Evolutionary conservation across 129 eudicot genomes (phyloP), one percentile per base, ranked within the genome.

Genomic region (Flaveria ramosissima): DNA sequence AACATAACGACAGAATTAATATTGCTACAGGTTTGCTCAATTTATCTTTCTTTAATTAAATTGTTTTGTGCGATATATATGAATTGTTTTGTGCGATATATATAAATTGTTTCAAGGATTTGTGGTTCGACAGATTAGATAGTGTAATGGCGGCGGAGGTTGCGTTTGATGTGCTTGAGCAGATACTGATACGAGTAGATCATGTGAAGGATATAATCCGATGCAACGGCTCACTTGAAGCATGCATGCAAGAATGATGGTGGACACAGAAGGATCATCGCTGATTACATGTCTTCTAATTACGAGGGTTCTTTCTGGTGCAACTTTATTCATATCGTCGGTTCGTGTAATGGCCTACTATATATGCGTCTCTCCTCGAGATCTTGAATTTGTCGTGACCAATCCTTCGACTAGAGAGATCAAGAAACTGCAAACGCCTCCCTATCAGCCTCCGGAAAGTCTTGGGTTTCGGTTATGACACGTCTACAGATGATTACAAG

Each of bases 331-430:
- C 56, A 50, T 16, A n/a, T n/a, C 6, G 21, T 56, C 10, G 63
- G 63, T 56, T 56, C 63, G 9, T 56, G 27, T 56, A 20, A 56
- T 56, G 63, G 63, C 63, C 63, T 56, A 1, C 32, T 56, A 56
- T 56, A 32, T 56, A 56, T 56, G 63, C 1, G 15, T 56, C 63
- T 56, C 63, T 56, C 27, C 14, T 56, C 9, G 15, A 20, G 63
- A 56, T 10, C 30, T 9, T 56, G 63, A 56, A 56, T 12, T 56
- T 56, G 30, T 1, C 10, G 63, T 56, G 3, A 21, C 15, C 30
- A 56, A 56, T 17, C 63, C 63, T 20, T 56, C 14, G 26, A 56
- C 63, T 8, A 20, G 63, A 56, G 63, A 56, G 30, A 56, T 2
- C 27, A 56, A 21, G 30, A 56, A 19, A 56, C 30, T 56, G 32